Percentiles rank a stretch among this genome's conserved stretches.
phyloP scores from a whole-genome alignment of 441 rosid species.

The Erysimum pusillum region DNA sequence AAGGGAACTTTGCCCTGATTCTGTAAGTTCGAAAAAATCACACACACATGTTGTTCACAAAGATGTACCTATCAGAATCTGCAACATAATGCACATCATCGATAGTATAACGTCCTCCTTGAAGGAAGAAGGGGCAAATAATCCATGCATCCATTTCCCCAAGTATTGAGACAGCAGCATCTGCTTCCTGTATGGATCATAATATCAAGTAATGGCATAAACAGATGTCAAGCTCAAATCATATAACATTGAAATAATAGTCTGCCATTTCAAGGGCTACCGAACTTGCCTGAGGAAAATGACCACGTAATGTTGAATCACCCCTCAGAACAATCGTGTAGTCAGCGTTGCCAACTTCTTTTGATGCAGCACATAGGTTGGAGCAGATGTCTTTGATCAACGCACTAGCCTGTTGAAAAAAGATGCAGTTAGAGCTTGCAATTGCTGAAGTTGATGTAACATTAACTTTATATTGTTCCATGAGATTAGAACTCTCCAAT shows the following conservation, averaged over 20 bases:
- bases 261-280: conserved; percentile 23
- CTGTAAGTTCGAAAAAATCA: conserved; percentile 4
- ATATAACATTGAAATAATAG: conserved; percentile 4
- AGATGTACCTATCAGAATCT: conserved; percentile 76
- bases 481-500: conserved; percentile 33
- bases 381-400: conserved; percentile 78
- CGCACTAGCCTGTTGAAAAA: conserved; percentile 72
- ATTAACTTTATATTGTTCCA: conserved; percentile 10
- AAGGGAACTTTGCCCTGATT: conserved; percentile 11
- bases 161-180: conserved; percentile 88
- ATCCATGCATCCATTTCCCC: conserved; percentile 98
- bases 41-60: conserved; percentile 31
- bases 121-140: conserved; percentile 96
- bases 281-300: conserved; percentile 90
- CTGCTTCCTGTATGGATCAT: conserved; percentile 74
- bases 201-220: conserved; percentile 29
- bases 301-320: conserved; percentile 97
- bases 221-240: conserved; percentile 23
- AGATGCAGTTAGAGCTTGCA: conserved; percentile 38
- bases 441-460: conserved; percentile 9
- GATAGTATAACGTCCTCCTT: conserved; percentile 96
- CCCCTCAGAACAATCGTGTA: conserved; percentile 94
- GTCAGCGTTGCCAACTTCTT: conserved; percentile 64
- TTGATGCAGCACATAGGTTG: conserved; percentile 76
- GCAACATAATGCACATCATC: conserved; percentile 94